Evolutionary conservation across 768 basidiomycete species (phyloP), one percentile per base, ranked within the genome.

Genomic region (Tephrocybe rancida): DNA sequence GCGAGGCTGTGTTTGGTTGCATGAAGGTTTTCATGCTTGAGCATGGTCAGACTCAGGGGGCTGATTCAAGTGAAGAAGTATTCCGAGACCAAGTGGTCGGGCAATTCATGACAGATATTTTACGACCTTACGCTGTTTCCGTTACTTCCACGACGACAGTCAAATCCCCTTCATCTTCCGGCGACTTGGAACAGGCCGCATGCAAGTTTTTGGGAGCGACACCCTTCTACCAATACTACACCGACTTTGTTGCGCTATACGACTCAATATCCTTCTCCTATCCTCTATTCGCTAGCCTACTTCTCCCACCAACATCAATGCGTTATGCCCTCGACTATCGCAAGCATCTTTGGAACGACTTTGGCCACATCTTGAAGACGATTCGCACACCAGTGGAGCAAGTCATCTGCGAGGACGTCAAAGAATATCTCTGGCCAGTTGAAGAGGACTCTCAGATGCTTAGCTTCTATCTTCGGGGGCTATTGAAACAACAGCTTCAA

Each of bases 1-100:
- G 84, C 47, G 83, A 87, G 57, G 71, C 79, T 1, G 74, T 89
- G 4, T 88, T 95, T 60, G 82, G 79, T 18, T 88, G 93, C 58
- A 95, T 97, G 92, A 92, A 91, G 59, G 84, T 97, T 14, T 94
- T 93, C 70, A 95, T 97, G 94, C 83, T 98, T 25, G 95, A 98
- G 67, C 91, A 96, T 64, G 92, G 83, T 1, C 86, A 91, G 60
- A 63, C 71, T 0, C 72, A 82, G 47, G 24, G 41, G 32, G 73
- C 70, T 13, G 74, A 78, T 51, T 76, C 79, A 21, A 56, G 68
- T 0, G 82, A 76, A 39, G 89, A 95, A 60, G 86, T 97, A 2
- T 98, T 92, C 70, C 77, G 93, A n/a, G 92, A 97, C 68, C 58
- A 58, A 1, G 63, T 77, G 5, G 86, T 97, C 2, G 76, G 73